Percentiles rank a stretch among this genome's conserved stretches.
These are phyloP conservation scores for Clarkia xantiana DNA, from an alignment of 345 rosid genomes.

Conservation along the genomic window DNA sequence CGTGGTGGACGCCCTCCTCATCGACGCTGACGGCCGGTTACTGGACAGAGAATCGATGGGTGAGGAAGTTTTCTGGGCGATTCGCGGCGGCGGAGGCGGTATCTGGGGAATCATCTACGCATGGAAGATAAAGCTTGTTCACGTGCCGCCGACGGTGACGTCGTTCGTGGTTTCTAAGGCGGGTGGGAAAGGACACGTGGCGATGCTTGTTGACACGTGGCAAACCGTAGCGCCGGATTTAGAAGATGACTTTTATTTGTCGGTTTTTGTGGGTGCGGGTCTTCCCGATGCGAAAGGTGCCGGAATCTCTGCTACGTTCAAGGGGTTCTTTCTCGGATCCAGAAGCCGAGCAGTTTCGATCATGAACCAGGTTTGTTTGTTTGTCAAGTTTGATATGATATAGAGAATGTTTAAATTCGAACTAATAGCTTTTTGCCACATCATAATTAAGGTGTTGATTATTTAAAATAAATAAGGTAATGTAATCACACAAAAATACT, in stretches of 20 bases:
- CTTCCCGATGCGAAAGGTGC: slow-evolving; percentile 11
- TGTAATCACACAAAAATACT: too few relatives aligned
- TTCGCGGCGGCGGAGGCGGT: slow-evolving; percentile 47
- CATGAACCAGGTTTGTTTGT: slow-evolving; percentile 1
- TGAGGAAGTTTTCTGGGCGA: slow-evolving; percentile 53
- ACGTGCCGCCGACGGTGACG: slow-evolving; percentile 29
- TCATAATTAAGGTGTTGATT: too few relatives aligned
- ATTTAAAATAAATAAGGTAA: too few relatives aligned
- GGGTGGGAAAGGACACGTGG: slow-evolving; percentile 11
- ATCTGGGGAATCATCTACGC: slow-evolving; percentile 40
- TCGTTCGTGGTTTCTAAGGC: slow-evolving; percentile 21
- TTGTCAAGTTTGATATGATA: too few relatives aligned
- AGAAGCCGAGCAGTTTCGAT: slow-evolving; percentile 16
- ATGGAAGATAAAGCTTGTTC: slow-evolving; percentile 27
- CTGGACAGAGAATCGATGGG: slow-evolving; percentile 35
- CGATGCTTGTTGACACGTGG: slow-evolving; percentile 25
- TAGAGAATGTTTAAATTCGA: too few relatives aligned
- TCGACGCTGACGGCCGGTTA: slow-evolving; percentile 23
- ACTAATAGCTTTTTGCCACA: too few relatives aligned
- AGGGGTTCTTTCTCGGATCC: slow-evolving; percentile 35
- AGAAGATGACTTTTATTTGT: slow-evolving; percentile 21
- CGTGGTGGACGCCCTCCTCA: slow-evolving; percentile 31
- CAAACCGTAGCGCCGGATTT: slow-evolving; percentile 29
- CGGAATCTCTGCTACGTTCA: slow-evolving; percentile 28
- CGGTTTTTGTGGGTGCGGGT: slow-evolving; percentile 22